Base-by-base conservation (phyloP, 2,329 filamentous ascomycete species). In the Lasiodiplodia gonubiensis region DNA sequence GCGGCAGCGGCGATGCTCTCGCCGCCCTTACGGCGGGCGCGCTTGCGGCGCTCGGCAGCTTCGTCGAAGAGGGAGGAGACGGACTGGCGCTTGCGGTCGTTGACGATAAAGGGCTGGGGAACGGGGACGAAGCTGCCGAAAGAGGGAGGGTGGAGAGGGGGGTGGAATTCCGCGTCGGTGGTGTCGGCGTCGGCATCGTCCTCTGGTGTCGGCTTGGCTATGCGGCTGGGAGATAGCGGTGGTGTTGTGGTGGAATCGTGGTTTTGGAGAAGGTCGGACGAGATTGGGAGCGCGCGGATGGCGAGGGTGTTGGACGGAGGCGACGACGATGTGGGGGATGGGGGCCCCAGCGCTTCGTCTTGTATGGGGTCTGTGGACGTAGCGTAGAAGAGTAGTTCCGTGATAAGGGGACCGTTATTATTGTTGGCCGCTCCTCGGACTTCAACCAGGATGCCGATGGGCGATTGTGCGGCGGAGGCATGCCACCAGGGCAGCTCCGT, bases 301-400 rank as follows among this genome's bases (percentile, higher is more conserved):
- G 14, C 37, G 49, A 63, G 25, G 25, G 33, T 12, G 16, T 12
- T 14, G 49, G 35, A 4, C 0, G 46, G 18, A 14, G 21, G 2
- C 4, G 46, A 30, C 16, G 59, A 37, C 3, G 46, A 27, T 14
- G 35, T 33, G 16, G 42, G 23, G 4, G 39, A 42, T 16, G 39
- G 39, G 1, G 16, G 39, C 16, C 39, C 39, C 16, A 18, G 16
- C 2, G 39, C 39, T 42, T 42, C 39, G 39, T 23, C 23, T 60
- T 23, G n/a, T 42, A 18, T 11, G 10, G 21, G 16, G 11, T 42
- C 70, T 23, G 57, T 14, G 55, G 77, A 72, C 3, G 77, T 77
- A 7, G 79, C 81, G 66, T 82, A 84, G 69, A 85, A 80, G 4
- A 85, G 73, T 0, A 85, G 70, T 59, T 85, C 82, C 0, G 82